Base-by-base conservation (phyloP, 1,139 yeast genomes). In the Candida sanyaensis region DNA sequence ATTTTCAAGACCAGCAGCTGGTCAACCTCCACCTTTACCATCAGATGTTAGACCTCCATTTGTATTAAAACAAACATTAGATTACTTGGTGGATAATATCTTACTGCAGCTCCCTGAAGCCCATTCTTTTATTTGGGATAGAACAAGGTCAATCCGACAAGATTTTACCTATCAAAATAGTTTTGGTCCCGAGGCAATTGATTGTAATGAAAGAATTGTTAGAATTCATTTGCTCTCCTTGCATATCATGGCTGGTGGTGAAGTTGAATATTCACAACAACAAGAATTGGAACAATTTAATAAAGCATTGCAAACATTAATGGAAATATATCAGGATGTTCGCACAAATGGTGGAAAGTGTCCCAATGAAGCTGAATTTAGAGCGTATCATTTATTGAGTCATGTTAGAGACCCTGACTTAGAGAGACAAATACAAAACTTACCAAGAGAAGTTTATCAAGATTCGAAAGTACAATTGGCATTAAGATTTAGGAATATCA, bases 11-110 rank as follows among this genome's bases (percentile, higher is more conserved):
- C 98, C 99, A 0, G 97, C 97, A 9, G 98, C 99, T 1, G 99
- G 99, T 9, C 97, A 95, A 57, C 96, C 97, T 1, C 98, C 98
- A 5, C 96, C 98, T 4, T 71, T 95, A 48, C 99, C 99, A 0
- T 90, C 97, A 0, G 99, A 95, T 64, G 99, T 95, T 2, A 77
- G 99, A 54, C 97, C 99, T 1, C 99, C 99, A 0, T 79, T 77
- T 50, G 74, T 92, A 1, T 68, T 95, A 45, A 77, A 77, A 9
- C 61, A 71, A 34, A 85, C 97, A 0, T 69, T 93, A 50, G 75
- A 86, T 51, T 88, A 88, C 61, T 75, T 93, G 43, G 80, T 89
- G 5, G 83, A 83, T 17, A 76, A 81, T 41, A 68, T 87, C 1
- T 65, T 92, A 6, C 80, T 80, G 0, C 73, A 81, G 43, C 69